phyloP scores from a whole-genome alignment of 2,329 filamentous ascomycete species.

The Phialophora verrucosa region DNA sequence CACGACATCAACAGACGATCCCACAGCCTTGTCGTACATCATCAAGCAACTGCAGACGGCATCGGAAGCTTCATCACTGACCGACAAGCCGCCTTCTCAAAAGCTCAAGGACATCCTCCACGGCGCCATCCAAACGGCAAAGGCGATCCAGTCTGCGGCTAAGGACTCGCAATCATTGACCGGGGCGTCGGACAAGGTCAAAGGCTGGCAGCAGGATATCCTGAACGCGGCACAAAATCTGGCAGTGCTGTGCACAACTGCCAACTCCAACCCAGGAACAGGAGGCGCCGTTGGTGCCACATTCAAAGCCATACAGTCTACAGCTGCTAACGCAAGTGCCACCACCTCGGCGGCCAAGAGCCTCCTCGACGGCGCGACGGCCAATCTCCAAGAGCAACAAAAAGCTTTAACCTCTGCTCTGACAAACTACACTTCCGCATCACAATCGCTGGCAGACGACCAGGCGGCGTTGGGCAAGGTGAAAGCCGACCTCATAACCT shows the following conservation, averaged over 20 bases:
- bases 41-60: not conserved
- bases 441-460: slow-evolving; percentile 1
- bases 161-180: not conserved
- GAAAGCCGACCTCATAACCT: slow-evolving; percentile 1
- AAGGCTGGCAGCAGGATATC: slow-evolving; percentile 1
- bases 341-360: slow-evolving; percentile 1
- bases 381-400: not conserved
- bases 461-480: slow-evolving; percentile 1
- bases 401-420: not conserved
- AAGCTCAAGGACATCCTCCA: not conserved
- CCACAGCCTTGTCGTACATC: slow-evolving; percentile 1
- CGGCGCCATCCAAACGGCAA: not conserved
- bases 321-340: slow-evolving; percentile 1
- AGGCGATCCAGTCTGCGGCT: not conserved
- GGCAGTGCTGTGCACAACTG: not conserved
- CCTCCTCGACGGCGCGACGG: slow-evolving; percentile 1
- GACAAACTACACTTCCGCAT: not conserved
- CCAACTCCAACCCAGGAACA: slow-evolving; percentile 1
- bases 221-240: not conserved
- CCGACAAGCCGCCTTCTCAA: slow-evolving; percentile 7
- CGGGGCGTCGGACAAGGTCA: not conserved
- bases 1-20: not conserved
- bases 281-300: not conserved
- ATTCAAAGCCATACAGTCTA: not conserved
- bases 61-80: not conserved